Base-by-base conservation (phyloP, 2,329 filamentous ascomycete genomes). In the Apiospora phragmitis region DNA sequence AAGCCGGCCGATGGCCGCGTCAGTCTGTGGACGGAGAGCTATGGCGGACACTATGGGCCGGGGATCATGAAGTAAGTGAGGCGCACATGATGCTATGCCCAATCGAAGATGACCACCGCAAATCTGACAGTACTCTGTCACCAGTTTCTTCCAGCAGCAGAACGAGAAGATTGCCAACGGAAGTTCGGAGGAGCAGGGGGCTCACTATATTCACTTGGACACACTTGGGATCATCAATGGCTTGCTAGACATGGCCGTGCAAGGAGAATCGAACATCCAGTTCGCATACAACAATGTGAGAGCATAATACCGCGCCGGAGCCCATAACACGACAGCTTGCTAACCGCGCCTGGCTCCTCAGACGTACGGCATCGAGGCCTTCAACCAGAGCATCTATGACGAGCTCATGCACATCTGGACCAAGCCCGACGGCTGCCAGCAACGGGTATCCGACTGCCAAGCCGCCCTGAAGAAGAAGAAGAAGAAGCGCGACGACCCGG, bases 1-100 rank as follows among this genome's bases (percentile, higher is more conserved):
- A 80, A 83, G 74, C 88, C 88, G 6, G 87, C 88, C 67, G 88
- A 91, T 79, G 85, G 91, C 12, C 85, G 86, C 11, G 86, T 90
- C 70, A 79, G 76, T 38, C 74, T 81, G 12, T 77, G 77, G 32
- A 79, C 79, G 1, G 79, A 81, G 72, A 80, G 77, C 9, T 80
- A 80, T 68, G 79, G 79, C 24, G 79, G 79, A 2, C 77, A 79
- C 26, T 80, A 80, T 59, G 79, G 79, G 1, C 79, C 79, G 3
- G 76, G 73, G 1, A 77, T 80, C 69, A 72, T 76, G 16, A 67
- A 8, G 55, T 62, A n/a, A 14, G 32, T 21, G 21, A 16, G 14
- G 4, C 14, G 16, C 4, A 32, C 51, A 59, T 6, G 11, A 21
- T 9, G n/a, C n/a, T n/a, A n/a, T n/a, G n/a, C n/a, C n/a, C n/a